Conservation (phyloP, 129 eudicot genomes). For the Artemisia tridentata region DNA sequence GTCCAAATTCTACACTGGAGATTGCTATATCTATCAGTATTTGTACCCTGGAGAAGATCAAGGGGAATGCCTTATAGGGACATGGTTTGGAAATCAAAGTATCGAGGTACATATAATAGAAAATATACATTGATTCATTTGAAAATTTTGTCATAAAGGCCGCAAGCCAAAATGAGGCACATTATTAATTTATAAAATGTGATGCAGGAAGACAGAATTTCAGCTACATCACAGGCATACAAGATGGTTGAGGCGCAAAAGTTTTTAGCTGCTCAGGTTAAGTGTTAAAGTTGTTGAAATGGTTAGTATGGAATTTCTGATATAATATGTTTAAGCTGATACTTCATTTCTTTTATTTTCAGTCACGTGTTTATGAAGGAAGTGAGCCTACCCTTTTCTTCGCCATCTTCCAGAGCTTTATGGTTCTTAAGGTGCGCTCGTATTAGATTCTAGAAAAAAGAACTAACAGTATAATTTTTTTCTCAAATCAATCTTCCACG, state of each 20-base stretch:
- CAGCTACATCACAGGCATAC: slow-evolving; percentile 78
- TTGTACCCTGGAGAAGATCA: slow-evolving; percentile 75
- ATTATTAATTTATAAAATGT: not conserved
- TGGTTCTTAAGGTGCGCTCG: slow-evolving; percentile 71
- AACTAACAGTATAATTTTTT: not conserved
- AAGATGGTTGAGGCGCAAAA: slow-evolving; percentile 92
- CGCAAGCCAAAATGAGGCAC: not conserved
- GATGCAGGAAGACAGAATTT: slow-evolving; percentile 63
- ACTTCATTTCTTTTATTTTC: slow-evolving; percentile 24
- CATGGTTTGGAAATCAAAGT: slow-evolving; percentile 93
- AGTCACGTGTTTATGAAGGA: slow-evolving; percentile 89
- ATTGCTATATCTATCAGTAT: slow-evolving; percentile 88
- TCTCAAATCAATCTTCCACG: too few relatives aligned
- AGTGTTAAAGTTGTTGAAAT: slow-evolving; percentile 19
- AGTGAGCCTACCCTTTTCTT: slow-evolving; percentile 82
- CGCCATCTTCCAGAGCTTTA: slow-evolving; percentile 82
- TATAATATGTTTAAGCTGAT: slow-evolving; percentile 24
- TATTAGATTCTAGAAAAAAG: slow-evolving; percentile 20
- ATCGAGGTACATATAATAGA: slow-evolving; percentile 47
- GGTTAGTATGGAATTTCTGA: slow-evolving; percentile 1
- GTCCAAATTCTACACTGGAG: slow-evolving; percentile 90
- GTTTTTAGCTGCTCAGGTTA: slow-evolving; percentile 84
- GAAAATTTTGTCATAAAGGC: too few relatives aligned
- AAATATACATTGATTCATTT: too few relatives aligned
- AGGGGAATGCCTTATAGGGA: slow-evolving; percentile 78